Conservation (phyloP, 176 grass and related monocot species). For the Olyra latifolia region DNA sequence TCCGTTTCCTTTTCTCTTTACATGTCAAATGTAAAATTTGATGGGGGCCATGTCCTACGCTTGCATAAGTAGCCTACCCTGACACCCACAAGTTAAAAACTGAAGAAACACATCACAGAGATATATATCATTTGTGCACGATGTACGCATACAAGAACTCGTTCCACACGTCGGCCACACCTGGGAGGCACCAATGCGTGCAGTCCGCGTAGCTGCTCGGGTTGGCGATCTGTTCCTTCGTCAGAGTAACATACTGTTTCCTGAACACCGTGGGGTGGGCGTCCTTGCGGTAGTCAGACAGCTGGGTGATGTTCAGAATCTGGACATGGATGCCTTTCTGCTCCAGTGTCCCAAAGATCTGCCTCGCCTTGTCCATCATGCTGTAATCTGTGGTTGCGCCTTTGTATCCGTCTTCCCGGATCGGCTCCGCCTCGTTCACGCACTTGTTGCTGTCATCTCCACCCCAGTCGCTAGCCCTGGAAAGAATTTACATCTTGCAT, state of each 20-base stretch:
- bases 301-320: conserved; percentile 69
- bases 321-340: conserved; percentile 52
- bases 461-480: conserved; percentile 73
- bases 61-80: conserved; percentile 26
- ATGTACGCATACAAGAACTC: conserved; percentile 60
- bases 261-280: conserved; percentile 63
- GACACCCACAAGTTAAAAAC: background rate
- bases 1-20: background rate
- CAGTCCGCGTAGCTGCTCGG: conserved; percentile 67
- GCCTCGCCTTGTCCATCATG: conserved; percentile 52
- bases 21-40: background rate
- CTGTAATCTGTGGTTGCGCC: conserved; percentile 53
- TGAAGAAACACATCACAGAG: background rate
- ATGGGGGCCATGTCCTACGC: background rate
- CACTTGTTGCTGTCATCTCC: conserved; percentile 50
- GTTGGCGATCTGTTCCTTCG: conserved; percentile 37
- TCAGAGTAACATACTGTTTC: conserved; percentile 40
- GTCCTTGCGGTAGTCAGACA: conserved; percentile 73
- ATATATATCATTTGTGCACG: conserved; percentile 6
- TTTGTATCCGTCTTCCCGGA: conserved; percentile 34
- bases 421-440: conserved; percentile 57
- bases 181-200: conserved; percentile 84
- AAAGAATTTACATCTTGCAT: background rate
- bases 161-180: conserved; percentile 80
- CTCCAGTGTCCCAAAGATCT: conserved; percentile 31